These are phyloP conservation scores for Trametes gibbosa DNA, from an alignment of 768 basidiomycete genomes.

Conservation along the genomic window DNA sequence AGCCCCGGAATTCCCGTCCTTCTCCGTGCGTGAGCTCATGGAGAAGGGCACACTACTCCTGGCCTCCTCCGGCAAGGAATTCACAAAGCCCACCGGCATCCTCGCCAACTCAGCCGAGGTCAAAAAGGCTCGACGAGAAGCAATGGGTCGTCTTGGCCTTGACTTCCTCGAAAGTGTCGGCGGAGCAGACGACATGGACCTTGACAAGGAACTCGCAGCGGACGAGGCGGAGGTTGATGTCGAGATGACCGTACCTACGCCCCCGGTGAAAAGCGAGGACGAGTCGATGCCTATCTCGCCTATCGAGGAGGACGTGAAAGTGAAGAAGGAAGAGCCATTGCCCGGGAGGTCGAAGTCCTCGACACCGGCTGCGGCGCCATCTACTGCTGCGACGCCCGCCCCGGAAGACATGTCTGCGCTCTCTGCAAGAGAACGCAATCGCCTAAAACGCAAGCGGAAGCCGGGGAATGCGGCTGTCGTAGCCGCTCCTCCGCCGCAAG, in stretches of 20 bases:
- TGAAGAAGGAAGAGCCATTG: slow-evolving; percentile 32
- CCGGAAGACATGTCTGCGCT: slow-evolving; percentile 59
- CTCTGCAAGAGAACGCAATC: slow-evolving; percentile 90
- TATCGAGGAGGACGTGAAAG: slow-evolving; percentile 38
- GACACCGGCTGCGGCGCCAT: slow-evolving; percentile 38
- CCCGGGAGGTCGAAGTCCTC: slow-evolving; percentile 44
- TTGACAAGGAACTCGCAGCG: slow-evolving; percentile 76
- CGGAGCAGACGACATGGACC: slow-evolving; percentile 73
- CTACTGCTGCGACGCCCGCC: slow-evolving; percentile 31
- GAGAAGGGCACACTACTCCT: slow-evolving; percentile 76
- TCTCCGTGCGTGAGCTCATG: slow-evolving; percentile 76
- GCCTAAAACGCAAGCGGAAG: slow-evolving; percentile 93
- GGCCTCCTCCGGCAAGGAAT: slow-evolving; percentile 94
- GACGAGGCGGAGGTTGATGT: slow-evolving; percentile 49
- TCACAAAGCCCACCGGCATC: slow-evolving; percentile 68
- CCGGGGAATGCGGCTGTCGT: slow-evolving; percentile 82
- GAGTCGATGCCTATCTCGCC: slow-evolving; percentile 36
- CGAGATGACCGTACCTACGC: slow-evolving; percentile 28
- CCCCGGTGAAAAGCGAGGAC: slow-evolving; percentile 38
- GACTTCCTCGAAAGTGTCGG: slow-evolving; percentile 79
- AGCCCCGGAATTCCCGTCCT: slow-evolving; percentile 63
- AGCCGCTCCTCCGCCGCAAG: slow-evolving; percentile 61
- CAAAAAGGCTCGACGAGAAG: slow-evolving; percentile 83
- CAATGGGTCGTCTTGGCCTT: slow-evolving; percentile 83
- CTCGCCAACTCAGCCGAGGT: slow-evolving; percentile 75